Percentiles rank a stretch among this genome's conserved stretches.
These are phyloP conservation scores for Aspergillus piperis DNA, from an alignment of 2,329 filamentous ascomycete genomes.

Conservation along the genomic window DNA sequence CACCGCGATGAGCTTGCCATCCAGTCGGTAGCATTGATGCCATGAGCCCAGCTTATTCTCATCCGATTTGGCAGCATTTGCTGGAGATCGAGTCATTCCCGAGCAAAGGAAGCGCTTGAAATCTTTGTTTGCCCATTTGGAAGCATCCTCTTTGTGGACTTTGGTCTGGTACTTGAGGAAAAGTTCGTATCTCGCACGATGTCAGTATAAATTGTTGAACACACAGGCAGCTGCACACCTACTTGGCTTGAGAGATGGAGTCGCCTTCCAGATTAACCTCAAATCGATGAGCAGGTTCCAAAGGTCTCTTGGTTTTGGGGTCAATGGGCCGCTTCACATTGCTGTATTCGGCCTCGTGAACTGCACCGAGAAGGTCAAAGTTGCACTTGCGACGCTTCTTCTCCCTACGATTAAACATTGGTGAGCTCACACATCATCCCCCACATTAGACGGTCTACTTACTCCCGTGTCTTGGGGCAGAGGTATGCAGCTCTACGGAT, in stretches of 20 bases:
- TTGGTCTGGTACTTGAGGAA: slow-evolving; percentile 51
- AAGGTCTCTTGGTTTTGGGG: slow-evolving; percentile 44
- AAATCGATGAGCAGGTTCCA: slow-evolving; percentile 53
- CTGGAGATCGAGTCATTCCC: slow-evolving; percentile 44
- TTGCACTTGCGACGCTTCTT: slow-evolving; percentile 45
- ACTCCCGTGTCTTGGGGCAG: slow-evolving; percentile 49
- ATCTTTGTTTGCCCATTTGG: slow-evolving; percentile 45
- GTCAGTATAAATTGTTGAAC: neutral
- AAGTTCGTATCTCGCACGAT: slow-evolving; percentile 42
- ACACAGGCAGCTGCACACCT: slow-evolving; percentile 12
- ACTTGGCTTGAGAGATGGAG: slow-evolving; percentile 50
- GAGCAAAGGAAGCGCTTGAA: slow-evolving; percentile 52
- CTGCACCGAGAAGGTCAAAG: slow-evolving; percentile 45
- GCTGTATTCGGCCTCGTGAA: slow-evolving; percentile 49
- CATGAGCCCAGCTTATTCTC: slow-evolving; percentile 51
- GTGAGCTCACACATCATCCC: neutral
- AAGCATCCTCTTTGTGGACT: slow-evolving; percentile 49
- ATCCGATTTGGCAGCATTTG: slow-evolving; percentile 33
- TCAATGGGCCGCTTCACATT: slow-evolving; percentile 47
- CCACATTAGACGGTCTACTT: slow-evolving; percentile 21
- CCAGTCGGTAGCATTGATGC: slow-evolving; percentile 54
- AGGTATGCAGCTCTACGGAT: slow-evolving; percentile 48
- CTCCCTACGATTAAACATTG: slow-evolving; percentile 34
- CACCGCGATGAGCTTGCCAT: slow-evolving; percentile 52
- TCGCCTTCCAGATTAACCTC: slow-evolving; percentile 52